phyloP scores from a whole-genome alignment of 106 monocot species.

The Triglochin maritima region DNA sequence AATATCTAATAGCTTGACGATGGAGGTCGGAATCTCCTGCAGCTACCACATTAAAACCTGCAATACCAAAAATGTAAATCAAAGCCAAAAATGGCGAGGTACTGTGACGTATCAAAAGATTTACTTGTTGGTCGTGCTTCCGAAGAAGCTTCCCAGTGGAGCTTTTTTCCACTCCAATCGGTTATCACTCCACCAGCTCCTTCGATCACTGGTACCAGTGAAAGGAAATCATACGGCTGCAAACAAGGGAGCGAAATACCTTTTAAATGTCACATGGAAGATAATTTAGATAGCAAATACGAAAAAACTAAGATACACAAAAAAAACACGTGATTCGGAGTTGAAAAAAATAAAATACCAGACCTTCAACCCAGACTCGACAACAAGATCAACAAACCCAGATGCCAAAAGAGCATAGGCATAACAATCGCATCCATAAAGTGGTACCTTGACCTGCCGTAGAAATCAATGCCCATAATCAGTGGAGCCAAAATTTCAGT shows the following conservation, averaged over 20 bases:
- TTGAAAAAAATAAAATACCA: neutral
- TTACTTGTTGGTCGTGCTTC: constrained; percentile 44
- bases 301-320: no score
- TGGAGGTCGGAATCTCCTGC: constrained; percentile 77
- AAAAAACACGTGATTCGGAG: neutral
- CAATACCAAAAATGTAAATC: no score
- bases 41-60: constrained; percentile 87
- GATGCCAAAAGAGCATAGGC: constrained; percentile 94
- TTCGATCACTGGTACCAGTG: constrained; percentile 89
- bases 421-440: constrained; percentile 98
- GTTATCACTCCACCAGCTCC: constrained; percentile 91
- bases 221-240: constrained; percentile 95
- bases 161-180: constrained; percentile 82
- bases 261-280: no score
- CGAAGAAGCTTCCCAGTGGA: constrained; percentile 62
- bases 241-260: neutral
- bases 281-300: no score
- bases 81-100: no score
- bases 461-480: neutral
- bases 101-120: neutral
- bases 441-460: constrained; percentile 78
- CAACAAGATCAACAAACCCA: constrained; percentile 94
- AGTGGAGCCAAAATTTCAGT: constrained; percentile 1
- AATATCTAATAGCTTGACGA: constrained; percentile 42
- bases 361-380: constrained; percentile 97